phyloP scores from a whole-genome alignment of 495 filamentous ascomycete genomes.

The Penicillium waksmanii region DNA sequence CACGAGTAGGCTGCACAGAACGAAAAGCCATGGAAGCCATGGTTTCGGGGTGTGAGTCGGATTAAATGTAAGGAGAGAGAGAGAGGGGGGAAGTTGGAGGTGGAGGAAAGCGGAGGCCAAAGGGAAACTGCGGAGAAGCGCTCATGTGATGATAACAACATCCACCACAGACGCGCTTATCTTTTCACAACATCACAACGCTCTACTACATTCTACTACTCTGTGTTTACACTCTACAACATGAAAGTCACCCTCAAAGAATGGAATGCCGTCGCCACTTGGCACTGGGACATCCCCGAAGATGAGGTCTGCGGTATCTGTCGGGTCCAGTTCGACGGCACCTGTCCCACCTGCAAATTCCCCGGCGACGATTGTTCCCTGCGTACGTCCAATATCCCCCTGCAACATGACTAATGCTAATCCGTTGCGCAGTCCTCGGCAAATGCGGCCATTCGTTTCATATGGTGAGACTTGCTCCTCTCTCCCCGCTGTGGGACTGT shows the following conservation, averaged over 20 bases:
- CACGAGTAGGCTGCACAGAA: constrained; percentile 33
- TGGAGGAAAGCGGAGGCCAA: background rate
- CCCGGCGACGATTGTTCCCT: constrained; percentile 95
- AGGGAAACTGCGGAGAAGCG: constrained; percentile 22
- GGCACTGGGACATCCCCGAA: constrained; percentile 97
- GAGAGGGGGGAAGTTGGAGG: constrained; percentile 12
- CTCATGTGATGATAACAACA: constrained; percentile 36
- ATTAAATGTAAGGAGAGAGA: constrained; percentile 13
- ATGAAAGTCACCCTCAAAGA: constrained; percentile 96
- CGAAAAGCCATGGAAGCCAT: constrained; percentile 48
- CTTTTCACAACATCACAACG: constrained; percentile 7
- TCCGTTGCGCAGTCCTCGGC: constrained; percentile 69
- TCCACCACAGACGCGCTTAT: background rate
- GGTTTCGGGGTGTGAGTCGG: constrained; percentile 21
- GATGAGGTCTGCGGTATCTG: constrained; percentile 99
- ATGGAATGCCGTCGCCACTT: constrained; percentile 93
- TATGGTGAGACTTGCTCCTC: constrained; percentile 63
- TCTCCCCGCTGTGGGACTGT: background rate
- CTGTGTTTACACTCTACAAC: constrained; percentile 5
- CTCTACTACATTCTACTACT: background rate
- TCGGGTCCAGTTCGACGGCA: constrained; percentile 95
- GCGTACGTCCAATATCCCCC: constrained; percentile 55
- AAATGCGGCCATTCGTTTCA: constrained; percentile 98
- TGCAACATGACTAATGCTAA: constrained; percentile 2
- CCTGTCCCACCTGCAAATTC: constrained; percentile 96